These are phyloP conservation scores for Gossypium rotundifolium DNA, from an alignment of 345 rosid species.

Conservation along the genomic window DNA sequence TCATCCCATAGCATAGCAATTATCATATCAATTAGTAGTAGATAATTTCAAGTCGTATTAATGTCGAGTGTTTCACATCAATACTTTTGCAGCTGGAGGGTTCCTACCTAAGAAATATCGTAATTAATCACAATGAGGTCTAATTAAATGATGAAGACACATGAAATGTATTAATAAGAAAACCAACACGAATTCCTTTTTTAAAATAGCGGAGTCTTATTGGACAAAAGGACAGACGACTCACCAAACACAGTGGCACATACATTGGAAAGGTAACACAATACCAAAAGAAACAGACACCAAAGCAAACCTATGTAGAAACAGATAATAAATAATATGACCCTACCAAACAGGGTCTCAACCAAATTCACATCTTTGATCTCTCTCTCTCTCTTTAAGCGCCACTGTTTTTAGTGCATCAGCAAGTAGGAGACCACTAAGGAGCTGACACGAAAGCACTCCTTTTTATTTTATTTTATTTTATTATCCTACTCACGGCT, in stretches of 20 bases:
- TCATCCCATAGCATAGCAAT: no score
- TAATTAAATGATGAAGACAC: no score
- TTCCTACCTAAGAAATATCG: no score
- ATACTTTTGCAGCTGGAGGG: no score
- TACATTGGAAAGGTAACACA: not conserved
- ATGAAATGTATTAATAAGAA: no score
- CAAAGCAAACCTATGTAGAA: not conserved
- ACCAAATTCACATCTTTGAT: not conserved
- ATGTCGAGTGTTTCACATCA: no score
- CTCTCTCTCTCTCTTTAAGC: not conserved
- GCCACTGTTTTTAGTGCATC: no score
- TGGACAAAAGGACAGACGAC: not conserved
- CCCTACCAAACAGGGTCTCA: not conserved
- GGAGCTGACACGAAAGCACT: slow-evolving; percentile 11
- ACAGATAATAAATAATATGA: not conserved
- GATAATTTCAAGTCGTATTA: no score
- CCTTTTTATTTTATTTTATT: slow-evolving; percentile 8
- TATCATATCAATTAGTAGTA: no score
- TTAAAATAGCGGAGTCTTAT: slow-evolving; percentile 13
- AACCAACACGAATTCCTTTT: no score
- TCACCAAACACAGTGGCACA: not conserved
- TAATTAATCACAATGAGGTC: no score
- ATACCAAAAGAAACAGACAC: not conserved
- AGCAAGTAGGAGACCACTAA: not conserved
- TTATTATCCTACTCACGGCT: slow-evolving; percentile 7